Base-by-base conservation (phyloP, 1,284 basidiomycete genomes). In the Macrocystidia cucumis region DNA sequence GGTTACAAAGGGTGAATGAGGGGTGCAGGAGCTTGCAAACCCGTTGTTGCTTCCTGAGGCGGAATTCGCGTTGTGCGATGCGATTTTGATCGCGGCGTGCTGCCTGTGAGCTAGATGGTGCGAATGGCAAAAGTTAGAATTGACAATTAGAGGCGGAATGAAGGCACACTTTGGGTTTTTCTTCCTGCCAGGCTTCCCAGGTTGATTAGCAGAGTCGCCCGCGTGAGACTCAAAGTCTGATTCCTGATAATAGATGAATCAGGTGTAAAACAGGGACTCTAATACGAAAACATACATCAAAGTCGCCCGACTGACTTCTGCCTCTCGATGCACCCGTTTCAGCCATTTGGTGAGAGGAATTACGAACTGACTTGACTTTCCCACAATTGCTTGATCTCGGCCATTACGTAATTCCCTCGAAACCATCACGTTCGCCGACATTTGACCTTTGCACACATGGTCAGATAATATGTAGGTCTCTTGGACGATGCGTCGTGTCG, bases 21-120 rank as follows among this genome's bases (percentile, higher is more conserved):
- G 37, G 20, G 33, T 17, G 34, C 31, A 39, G 5, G 25, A 29
- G 23, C 16, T 29, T 17, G 55, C 67, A 45, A 41, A 80, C 78
- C 55, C 82, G 72, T 49, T 89, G 88, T 55, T 92, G 91, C 56
- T 93, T 93, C 46, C 90, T 69, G 35, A 91, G 67, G 27, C 91
- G 76, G 50, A 95, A 95, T 58, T 95, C 91, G 32, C 91, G 76
- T 57, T 95, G 91, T 1, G 91, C 91, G 40, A 93, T 90, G 38
- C 91, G 74, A 54, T 95, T 95, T 59, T 95, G 91, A 61, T 90
- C 86, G 46, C 85, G 74, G 48, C 85, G 63, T 11, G 86, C 85
- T 25, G 86, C 85, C 60, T 89, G 85, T 20, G 86, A 89, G 62
- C 86, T 86, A 47, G 14, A 41, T 41, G 29, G 30, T 39, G 34